A percentile compares a stretch with the other conserved stretches of the same genome.
These are phyloP conservation scores for Scopulariopsis brevicaulis DNA, from an alignment of 2,329 filamentous ascomycete genomes.

Conservation along the genomic window DNA sequence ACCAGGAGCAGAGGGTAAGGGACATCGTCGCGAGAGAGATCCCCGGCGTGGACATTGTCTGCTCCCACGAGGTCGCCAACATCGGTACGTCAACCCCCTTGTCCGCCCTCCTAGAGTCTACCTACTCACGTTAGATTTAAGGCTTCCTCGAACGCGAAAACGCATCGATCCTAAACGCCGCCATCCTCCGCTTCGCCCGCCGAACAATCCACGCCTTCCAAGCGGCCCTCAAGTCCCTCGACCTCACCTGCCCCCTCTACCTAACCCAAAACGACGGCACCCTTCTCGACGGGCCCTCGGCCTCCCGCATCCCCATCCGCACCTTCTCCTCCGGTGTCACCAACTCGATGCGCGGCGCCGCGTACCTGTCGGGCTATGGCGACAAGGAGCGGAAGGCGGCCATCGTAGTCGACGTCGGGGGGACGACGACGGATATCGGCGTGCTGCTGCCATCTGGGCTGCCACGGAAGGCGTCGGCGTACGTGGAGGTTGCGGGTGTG, in stretches of 20 bases:
- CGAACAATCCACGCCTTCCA: constrained; percentile 42
- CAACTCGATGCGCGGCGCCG: constrained; percentile 52
- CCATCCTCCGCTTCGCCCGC: constrained; percentile 44
- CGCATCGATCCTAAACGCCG: constrained; percentile 51
- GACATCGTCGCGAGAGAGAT: constrained; percentile 16
- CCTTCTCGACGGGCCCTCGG: constrained; percentile 39
- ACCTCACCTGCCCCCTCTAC: constrained; percentile 41
- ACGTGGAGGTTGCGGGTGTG: constrained; percentile 50
- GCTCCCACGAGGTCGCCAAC: constrained; percentile 39
- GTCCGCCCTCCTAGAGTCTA: too few species aligned
- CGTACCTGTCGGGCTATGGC: constrained; percentile 36
- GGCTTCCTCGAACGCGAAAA: constrained; percentile 51
- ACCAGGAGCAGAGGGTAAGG: constrained; percentile 35
- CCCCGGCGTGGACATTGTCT: constrained; percentile 29
- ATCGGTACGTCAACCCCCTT: constrained; percentile 16
- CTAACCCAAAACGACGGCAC: constrained; percentile 56
- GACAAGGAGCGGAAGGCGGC: background rate
- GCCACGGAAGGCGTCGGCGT: constrained; percentile 50
- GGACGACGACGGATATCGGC: constrained; percentile 55
- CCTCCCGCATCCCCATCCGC: constrained; percentile 43
- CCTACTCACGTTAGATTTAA: too few species aligned
- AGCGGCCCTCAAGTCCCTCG: constrained; percentile 26
- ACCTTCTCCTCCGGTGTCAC: constrained; percentile 53
- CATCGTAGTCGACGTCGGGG: constrained; percentile 55
- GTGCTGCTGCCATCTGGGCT: constrained; percentile 49